phyloP scores from a whole-genome alignment of 352 stramenopile species.

The Pythium sp. region DNA sequence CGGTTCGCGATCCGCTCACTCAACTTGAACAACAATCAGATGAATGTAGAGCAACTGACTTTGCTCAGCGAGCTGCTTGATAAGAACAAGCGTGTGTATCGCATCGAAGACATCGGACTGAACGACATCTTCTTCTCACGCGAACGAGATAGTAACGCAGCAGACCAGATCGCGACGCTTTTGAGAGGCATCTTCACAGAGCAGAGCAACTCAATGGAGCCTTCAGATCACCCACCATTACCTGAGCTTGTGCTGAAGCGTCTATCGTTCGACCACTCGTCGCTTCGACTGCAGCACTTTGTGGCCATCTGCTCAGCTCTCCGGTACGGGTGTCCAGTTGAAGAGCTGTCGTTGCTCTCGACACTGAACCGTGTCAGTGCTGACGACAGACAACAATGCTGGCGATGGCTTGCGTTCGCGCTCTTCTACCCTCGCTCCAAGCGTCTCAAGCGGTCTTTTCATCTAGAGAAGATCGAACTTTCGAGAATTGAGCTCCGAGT shows the following conservation, averaged over 20 bases:
- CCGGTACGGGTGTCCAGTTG: slow-evolving; percentile 2
- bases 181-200: slow-evolving; percentile 1
- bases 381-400: slow-evolving; percentile 9
- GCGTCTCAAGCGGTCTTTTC: background rate
- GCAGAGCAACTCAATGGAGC: no score
- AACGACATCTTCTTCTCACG: slow-evolving; percentile 14
- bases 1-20: slow-evolving; percentile 2
- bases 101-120: slow-evolving; percentile 3
- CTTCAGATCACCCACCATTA: background rate
- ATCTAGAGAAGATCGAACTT: slow-evolving; percentile 12
- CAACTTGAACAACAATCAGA: slow-evolving; percentile 15
- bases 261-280: slow-evolving; percentile 14
- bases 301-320: slow-evolving; percentile 7
- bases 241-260: background rate
- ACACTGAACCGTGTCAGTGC: slow-evolving; percentile 6
- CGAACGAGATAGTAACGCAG: slow-evolving; percentile 4
- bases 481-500: slow-evolving; percentile 6
- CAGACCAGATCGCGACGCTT: background rate
- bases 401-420: slow-evolving; percentile 17
- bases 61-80: slow-evolving; percentile 12
- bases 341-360: slow-evolving; percentile 9
- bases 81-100: slow-evolving; percentile 6
- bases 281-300: slow-evolving; percentile 11
- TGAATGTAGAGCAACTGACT: slow-evolving; percentile 10
- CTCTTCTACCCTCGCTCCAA: slow-evolving; percentile 16